Percentiles rank a stretch among this genome's conserved stretches.
phyloP scores from a whole-genome alignment of 2,329 filamentous ascomycete genomes.

The Colletotrichum gloeosporioides region DNA sequence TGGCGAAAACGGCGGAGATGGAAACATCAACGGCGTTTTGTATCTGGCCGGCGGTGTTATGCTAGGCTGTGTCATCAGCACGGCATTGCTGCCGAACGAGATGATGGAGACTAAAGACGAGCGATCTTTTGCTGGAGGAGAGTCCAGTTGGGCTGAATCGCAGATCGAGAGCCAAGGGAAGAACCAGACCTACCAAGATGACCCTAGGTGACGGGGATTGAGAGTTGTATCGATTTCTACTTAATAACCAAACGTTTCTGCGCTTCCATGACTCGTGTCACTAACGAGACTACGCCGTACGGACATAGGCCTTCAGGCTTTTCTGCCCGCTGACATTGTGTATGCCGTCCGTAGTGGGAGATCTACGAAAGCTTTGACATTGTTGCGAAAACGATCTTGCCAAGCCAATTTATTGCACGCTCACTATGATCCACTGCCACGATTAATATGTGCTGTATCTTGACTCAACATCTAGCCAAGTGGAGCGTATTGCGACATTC shows the following conservation, averaged over 20 bases:
- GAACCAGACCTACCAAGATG: background rate
- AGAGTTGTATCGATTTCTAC: background rate
- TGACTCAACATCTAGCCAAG: background rate
- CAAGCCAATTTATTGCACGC: background rate
- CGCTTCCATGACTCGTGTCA: background rate
- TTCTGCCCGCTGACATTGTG: background rate
- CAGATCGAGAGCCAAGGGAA: background rate
- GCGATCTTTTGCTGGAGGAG: background rate
- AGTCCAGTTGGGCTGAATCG: background rate
- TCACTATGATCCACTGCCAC: background rate
- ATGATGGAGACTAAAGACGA: slow-evolving; percentile 40
- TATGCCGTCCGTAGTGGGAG: background rate
- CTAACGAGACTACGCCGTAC: background rate
- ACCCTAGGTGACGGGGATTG: background rate
- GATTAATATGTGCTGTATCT: background rate
- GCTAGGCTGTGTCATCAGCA: slow-evolving; percentile 56
- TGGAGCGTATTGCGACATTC: background rate
- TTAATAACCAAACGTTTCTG: background rate
- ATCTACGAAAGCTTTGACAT: background rate
- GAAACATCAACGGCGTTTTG: background rate
- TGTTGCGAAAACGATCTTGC: background rate
- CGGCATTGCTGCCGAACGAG: slow-evolving; percentile 49
- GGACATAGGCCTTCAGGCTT: background rate
- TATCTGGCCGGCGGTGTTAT: slow-evolving; percentile 41
- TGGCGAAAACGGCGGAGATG: slow-evolving; percentile 30